phyloP scores from a whole-genome alignment of 192 early-diverging fungal genomes.

The Chytriomyces sp. region DNA sequence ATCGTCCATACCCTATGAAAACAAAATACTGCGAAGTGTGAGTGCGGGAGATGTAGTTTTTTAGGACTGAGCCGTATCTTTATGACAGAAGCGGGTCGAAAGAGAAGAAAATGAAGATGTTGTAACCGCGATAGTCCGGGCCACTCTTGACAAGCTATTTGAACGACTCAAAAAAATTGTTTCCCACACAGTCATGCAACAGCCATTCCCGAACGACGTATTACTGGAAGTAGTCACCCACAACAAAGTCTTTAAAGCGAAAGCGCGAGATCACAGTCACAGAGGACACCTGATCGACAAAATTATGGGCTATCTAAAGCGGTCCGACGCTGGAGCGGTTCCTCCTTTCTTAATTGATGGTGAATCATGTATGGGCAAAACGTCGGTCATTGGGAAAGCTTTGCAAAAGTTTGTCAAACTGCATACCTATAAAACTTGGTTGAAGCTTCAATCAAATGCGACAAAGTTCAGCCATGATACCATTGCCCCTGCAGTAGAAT shows the following conservation, averaged over 20 bases:
- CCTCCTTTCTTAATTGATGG: slow-evolving; percentile 22
- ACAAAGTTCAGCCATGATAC: not conserved
- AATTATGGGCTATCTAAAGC: slow-evolving; percentile 12
- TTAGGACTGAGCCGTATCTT: too few relatives aligned
- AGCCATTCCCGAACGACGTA: not conserved
- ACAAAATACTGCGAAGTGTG: slow-evolving; percentile 4
- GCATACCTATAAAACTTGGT: not conserved
- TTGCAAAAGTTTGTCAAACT: slow-evolving; percentile 10
- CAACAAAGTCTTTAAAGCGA: not conserved
- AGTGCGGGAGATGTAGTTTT: too few relatives aligned
- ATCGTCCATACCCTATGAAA: slow-evolving; percentile 20
- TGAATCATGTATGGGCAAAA: slow-evolving; percentile 22
- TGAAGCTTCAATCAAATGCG: not conserved
- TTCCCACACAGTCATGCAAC: not conserved
- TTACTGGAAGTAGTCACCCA: slow-evolving; percentile 9
- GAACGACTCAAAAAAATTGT: not conserved
- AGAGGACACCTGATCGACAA: slow-evolving; percentile 18
- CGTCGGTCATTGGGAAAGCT: slow-evolving; percentile 8
- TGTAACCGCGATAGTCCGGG: not conserved
- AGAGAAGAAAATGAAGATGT: not conserved
- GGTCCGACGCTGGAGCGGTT: not conserved
- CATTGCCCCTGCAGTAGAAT: not conserved
- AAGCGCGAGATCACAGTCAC: slow-evolving; percentile 13
- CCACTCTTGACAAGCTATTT: not conserved
- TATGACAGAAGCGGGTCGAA: not conserved